Evolutionary conservation across 2,329 filamentous ascomycete genomes (phyloP), one percentile per base, ranked within the genome.

Genomic region (Cryphonectria parasitica): DNA sequence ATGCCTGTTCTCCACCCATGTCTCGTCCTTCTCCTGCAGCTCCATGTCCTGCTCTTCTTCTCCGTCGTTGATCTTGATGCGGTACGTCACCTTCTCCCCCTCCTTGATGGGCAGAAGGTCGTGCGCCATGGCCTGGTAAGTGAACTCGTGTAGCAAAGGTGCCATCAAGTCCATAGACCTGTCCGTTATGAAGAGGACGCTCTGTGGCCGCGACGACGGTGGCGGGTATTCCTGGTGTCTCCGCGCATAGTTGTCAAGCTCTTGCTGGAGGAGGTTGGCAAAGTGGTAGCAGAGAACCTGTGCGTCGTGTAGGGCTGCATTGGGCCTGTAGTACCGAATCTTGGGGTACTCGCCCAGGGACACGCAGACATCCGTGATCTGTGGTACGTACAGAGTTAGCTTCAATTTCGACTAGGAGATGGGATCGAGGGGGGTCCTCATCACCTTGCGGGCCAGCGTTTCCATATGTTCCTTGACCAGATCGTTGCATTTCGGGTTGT

Each of bases 101-200:
- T 98, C 96, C 76, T 92, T 90, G 77, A 99, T 94, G 0, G 92
- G 92, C 41, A 99, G 83, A 11, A 99, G 84, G 78, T 99, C 96
- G 80, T 98, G 93, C 3, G 94, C 95, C 95, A 99, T 98, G 66
- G 96, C 94, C 81, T 99, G 96, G 79, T 98, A 99, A 17, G 96
- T 98, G 79, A 99, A 98, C 77, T 99, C 96, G 81, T 99, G 96
- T 4, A 98, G 79, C 15, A 98, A 82, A 0, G 96, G 96, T 0
- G 95, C 91, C 82, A 92, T 89, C 3, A 98, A 82, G 79, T 99
- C 96, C 92, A 99, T 96, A 10, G 94, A 93, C 73, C 96, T 89
- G 79, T 98, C 96, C 1, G 94, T 93, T 72, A 99, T 92, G 76
- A 97, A 85, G 0, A 99, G 87, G 0, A 94, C 89, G 54, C 93